These are phyloP conservation scores for Amesomyces nigricolor DNA, from an alignment of 2,329 filamentous ascomycete genomes.

Conservation along the genomic window DNA sequence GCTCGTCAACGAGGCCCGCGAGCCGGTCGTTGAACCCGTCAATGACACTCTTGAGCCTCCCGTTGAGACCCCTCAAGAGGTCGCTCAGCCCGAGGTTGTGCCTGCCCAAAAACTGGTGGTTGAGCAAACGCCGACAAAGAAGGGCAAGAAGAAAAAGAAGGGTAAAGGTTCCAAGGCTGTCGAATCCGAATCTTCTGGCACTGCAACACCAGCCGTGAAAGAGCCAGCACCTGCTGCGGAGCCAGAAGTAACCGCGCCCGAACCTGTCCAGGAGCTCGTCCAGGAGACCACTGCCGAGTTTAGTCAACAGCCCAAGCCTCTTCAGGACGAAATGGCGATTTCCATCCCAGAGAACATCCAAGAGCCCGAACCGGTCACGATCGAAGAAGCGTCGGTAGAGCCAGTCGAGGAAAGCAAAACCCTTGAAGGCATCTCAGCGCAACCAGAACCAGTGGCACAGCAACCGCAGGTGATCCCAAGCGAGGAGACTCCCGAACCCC, in stretches of 20 bases:
- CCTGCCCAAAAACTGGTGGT: neutral
- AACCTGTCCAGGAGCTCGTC: neutral
- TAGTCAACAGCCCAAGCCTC: neutral
- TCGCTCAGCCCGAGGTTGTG: neutral
- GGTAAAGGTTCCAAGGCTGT: slow-evolving; percentile 17
- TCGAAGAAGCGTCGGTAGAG: neutral
- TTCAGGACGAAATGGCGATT: neutral
- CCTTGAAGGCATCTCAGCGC: neutral
- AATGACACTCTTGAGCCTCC: neutral
- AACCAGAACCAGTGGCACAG: neutral
- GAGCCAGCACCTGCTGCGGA: neutral
- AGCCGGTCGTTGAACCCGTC: neutral
- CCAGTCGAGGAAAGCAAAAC: neutral
- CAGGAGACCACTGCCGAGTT: neutral
- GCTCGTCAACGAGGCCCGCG: neutral
- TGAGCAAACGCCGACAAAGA: slow-evolving; percentile 22
- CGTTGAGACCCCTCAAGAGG: neutral
- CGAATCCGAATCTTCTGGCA: slow-evolving; percentile 5
- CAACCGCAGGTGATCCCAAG: neutral
- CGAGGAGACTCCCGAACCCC: slow-evolving; percentile 20
- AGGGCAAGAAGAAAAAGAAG: slow-evolving; percentile 36
- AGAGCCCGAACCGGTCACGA: neutral
- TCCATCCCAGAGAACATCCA: neutral
- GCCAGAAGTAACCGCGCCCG: neutral
- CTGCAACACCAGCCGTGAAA: neutral